Evolutionary conservation across 768 basidiomycete genomes (phyloP), one percentile per base, ranked within the genome.

Genomic region (Leccinum boreale): DNA sequence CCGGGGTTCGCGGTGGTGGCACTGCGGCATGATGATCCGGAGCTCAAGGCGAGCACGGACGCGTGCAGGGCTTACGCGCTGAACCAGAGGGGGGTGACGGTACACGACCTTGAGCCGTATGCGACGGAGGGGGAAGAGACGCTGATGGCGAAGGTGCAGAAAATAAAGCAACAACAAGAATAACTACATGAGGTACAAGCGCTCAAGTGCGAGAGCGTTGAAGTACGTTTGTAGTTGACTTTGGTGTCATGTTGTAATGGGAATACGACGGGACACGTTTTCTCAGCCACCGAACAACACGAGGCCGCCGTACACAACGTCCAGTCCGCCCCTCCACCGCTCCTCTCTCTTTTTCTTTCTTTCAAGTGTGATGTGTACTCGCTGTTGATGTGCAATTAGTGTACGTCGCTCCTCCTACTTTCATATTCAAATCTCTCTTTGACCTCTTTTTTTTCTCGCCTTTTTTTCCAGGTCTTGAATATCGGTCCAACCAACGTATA

Each of bases 1-100:
- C 77, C 82, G 19, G 86, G 85, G 2, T 77, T 91, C 57, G 70
- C 63, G 33, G 77, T 92, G 19, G 66, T 78, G 52, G 84, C 83
- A 31, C 74, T 83, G 66, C 79, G 81, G 60, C 73, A 77, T 44
- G 80, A 80, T 53, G 85, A 90, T 61, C 77, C 81, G 23, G 77
- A 70, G 67, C 68, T 90, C 56, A 74, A 70, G 60, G 73, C 78
- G 69, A 90, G 87, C 68, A 73, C 78, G 57, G 85, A 87, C 57
- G 86, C 84, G 49, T 90, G 88, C 67, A 73, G 87, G 64, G 78
- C 76, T 42, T 90, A 90, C 69, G 87, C 86, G 17, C 55, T 85
- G 59, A 77, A 77, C 56, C 72, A 79, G 64, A 74, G 89, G n/a
- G 87, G 86, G 0, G 78, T 87, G 4, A 73, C 71, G 49, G 73